Conservation (phyloP, 169 alveolate genomes). For the Perkinsus marinus region DNA sequence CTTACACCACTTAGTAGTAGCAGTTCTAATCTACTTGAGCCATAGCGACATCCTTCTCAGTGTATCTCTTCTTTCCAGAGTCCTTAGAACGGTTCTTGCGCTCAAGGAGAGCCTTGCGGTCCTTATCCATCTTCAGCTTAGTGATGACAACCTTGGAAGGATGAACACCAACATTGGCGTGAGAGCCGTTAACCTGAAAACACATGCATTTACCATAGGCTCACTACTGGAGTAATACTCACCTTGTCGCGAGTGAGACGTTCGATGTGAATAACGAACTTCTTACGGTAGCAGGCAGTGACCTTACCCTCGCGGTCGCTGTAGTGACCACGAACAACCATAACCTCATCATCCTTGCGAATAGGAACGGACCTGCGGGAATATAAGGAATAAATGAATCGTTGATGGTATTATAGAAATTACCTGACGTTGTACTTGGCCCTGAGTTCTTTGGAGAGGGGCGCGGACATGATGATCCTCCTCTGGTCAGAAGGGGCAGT, state of each 20-base stretch:
- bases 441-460: conserved; percentile 85
- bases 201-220: neutral
- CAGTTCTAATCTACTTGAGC: neutral
- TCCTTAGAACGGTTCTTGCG: conserved; percentile 63
- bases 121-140: conserved; percentile 80
- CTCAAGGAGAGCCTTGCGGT: conserved; percentile 75
- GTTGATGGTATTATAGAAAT: neutral
- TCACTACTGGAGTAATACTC: conserved; percentile 10
- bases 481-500: conserved; percentile 92
- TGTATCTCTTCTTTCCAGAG: conserved; percentile 36
- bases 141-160: conserved; percentile 92
- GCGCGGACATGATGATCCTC: conserved; percentile 92
- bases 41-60: conserved; percentile 33
- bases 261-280: conserved; percentile 88
- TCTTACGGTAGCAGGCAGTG: conserved; percentile 90
- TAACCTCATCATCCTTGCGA: conserved; percentile 94
- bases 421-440: conserved; percentile 79
- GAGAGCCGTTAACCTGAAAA: neutral
- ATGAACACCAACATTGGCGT: conserved; percentile 78
- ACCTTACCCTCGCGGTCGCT: conserved; percentile 96
- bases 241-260: conserved; percentile 87
- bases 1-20: neutral
- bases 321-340: conserved; percentile 85
- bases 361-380: conserved; percentile 80
- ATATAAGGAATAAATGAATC: neutral